These are phyloP conservation scores for Kazachstania martiniae DNA, from an alignment of 805 yeast genomes.

Conservation along the genomic window DNA sequence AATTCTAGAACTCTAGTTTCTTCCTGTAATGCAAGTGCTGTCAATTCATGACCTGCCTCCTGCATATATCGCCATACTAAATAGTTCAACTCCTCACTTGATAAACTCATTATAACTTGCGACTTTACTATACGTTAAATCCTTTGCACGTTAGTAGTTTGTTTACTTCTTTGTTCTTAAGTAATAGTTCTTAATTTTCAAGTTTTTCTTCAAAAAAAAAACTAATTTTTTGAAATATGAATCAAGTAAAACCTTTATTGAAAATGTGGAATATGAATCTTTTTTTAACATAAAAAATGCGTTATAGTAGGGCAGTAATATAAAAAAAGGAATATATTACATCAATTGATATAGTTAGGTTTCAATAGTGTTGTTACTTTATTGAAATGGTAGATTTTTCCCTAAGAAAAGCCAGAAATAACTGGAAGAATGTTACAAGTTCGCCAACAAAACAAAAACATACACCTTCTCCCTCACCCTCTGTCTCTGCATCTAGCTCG, in stretches of 20 bases:
- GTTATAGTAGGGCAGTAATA: too few relatives aligned
- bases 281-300: too few relatives aligned
- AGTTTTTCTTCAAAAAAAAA: too few relatives aligned
- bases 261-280: too few relatives aligned
- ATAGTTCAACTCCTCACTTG: slow-evolving; percentile 79
- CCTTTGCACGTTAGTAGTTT: not conserved
- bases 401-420: slow-evolving; percentile 23
- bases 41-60: slow-evolving; percentile 65
- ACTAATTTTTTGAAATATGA: too few relatives aligned
- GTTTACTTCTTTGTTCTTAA: not conserved
- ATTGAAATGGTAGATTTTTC: slow-evolving; percentile 28
- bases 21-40: slow-evolving; percentile 73
- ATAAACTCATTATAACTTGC: slow-evolving; percentile 73
- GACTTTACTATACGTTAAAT: not conserved
- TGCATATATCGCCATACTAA: slow-evolving; percentile 88
- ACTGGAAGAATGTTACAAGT: slow-evolving; percentile 15
- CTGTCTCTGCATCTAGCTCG: not conserved
- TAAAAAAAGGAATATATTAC: too few relatives aligned
- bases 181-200: not conserved
- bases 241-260: too few relatives aligned
- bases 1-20: slow-evolving; percentile 52
- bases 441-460: slow-evolving; percentile 10
- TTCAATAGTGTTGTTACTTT: too few relatives aligned
- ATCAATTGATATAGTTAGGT: too few relatives aligned
- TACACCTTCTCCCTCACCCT: slow-evolving; percentile 8